Percentiles rank a stretch among this genome's conserved stretches.
phyloP scores from a whole-genome alignment of 2,329 filamentous ascomycete species.

The Penicillium brasilianum region DNA sequence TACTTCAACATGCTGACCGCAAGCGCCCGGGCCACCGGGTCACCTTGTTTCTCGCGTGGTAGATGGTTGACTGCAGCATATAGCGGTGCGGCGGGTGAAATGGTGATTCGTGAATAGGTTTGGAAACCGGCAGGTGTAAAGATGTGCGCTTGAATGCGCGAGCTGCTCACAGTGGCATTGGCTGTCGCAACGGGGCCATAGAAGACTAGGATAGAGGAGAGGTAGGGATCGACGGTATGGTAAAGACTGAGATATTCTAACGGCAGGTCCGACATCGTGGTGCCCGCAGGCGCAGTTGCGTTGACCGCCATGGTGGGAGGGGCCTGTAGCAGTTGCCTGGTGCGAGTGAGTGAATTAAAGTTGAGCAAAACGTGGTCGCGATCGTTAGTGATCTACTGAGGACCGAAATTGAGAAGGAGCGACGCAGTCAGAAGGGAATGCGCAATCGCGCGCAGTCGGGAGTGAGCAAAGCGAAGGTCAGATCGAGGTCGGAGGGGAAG shows the following conservation, averaged over 20 bases:
- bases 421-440: slow-evolving; percentile 13
- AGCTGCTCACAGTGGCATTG: slow-evolving; percentile 85
- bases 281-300: slow-evolving; percentile 61
- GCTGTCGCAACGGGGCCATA: slow-evolving; percentile 88
- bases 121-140: slow-evolving; percentile 87
- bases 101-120: slow-evolving; percentile 87
- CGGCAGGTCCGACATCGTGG: slow-evolving; percentile 75
- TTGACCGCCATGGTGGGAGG: slow-evolving; percentile 69
- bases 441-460: slow-evolving; percentile 5
- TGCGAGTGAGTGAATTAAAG: slow-evolving; percentile 2
- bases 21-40: slow-evolving; percentile 87
- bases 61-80: slow-evolving; percentile 89
- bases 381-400: background rate
- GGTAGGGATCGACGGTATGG: slow-evolving; percentile 83
- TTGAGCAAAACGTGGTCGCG: background rate
- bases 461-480: slow-evolving; percentile 19
- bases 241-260: slow-evolving; percentile 84
- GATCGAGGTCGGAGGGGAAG: slow-evolving; percentile 21
- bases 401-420: slow-evolving; percentile 13
- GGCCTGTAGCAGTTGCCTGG: slow-evolving; percentile 18
- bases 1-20: slow-evolving; percentile 95
- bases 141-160: slow-evolving; percentile 92
- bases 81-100: slow-evolving; percentile 89
- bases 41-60: slow-evolving; percentile 91
- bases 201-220: slow-evolving; percentile 82